Base-by-base conservation (phyloP, 1,139 yeast species). In the Suhomyces panamericanus region DNA sequence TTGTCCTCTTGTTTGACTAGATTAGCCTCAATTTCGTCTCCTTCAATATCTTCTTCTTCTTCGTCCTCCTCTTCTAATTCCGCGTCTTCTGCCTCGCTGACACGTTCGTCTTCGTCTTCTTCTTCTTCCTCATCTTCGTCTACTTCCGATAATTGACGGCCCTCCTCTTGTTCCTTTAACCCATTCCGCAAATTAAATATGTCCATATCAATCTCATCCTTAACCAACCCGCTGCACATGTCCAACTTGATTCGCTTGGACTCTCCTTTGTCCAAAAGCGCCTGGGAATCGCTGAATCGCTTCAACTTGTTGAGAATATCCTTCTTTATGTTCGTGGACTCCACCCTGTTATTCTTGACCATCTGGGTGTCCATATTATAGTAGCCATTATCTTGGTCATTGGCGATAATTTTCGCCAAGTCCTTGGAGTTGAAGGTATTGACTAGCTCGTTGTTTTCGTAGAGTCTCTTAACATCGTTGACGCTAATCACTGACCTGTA, bases 261-360 rank as follows among this genome's bases (percentile, higher is more conserved):
- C 6, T 39, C 30, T 6, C 26, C 37, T 12, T 28, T 38, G 6
- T 7, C 16, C 4, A 17, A 32, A 3, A 22, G n/a, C 9, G 35
- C 28, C 37, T 52, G 53, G 8, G 47, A 28, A 4, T 40, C 33
- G 11, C 43, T 32, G 34, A 50, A 50, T n/a, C 38, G 26, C 2
- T 49, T 44, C 20, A 47, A 28, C 6, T 49, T 44, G 15, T 49
- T 43, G 30, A 58, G 39, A 13, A 53, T 52, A 14, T 37, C 44
- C 9, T 39, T 38, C 32, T 44, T 67, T 30, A 64, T 62, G 44
- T 63, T 59, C 2, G 75, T 65, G 24, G 67, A 44, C 48, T 72
- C 77, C n/a, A 70, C 55, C 41, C 60, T 59, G 49, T 70, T 70
- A 39, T 62, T 65, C 34, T 60, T 62, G 31, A 52, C 41, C 46